phyloP scores from a whole-genome alignment of 768 basidiomycete species.

The Favolaschia claudopus region DNA sequence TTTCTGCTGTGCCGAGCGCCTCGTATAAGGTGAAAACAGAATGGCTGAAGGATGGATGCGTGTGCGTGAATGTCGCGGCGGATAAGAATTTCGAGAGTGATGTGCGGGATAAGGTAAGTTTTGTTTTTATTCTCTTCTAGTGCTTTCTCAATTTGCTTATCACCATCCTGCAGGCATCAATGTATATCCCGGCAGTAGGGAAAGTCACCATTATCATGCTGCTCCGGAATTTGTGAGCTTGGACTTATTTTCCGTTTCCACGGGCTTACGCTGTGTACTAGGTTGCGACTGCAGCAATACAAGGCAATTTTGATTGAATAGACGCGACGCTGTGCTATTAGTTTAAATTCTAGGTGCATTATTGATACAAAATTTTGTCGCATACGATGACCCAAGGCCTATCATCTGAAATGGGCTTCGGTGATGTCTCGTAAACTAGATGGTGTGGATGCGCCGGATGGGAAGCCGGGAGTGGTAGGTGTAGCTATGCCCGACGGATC shows the following conservation, averaged over 20 bases:
- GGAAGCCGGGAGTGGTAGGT: conserved; percentile 66
- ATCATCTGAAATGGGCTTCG: conserved; percentile 51
- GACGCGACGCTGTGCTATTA: conserved; percentile 10
- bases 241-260: background rate
- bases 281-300: conserved; percentile 66
- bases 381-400: background rate
- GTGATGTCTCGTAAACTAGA: conserved; percentile 48
- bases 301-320: conserved; percentile 34
- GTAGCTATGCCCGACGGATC: conserved; percentile 72
- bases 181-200: conserved; percentile 96
- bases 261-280: conserved; percentile 30
- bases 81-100: conserved; percentile 98
- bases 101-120: conserved; percentile 84
- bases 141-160: background rate
- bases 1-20: conserved; percentile 89
- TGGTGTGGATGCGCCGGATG: conserved; percentile 58
- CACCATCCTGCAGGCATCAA: conserved; percentile 78
- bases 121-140: background rate
- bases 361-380: conserved; percentile 25
- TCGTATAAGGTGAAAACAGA: conserved; percentile 90
- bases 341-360: conserved; percentile 16
- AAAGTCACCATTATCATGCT: conserved; percentile 98
- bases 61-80: conserved; percentile 91
- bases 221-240: conserved; percentile 88
- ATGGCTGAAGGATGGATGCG: conserved; percentile 91